Evolutionary conservation across 2,329 filamentous ascomycete species (phyloP), one percentile per base, ranked within the genome.

Genomic region (Aspergillus ruber): DNA sequence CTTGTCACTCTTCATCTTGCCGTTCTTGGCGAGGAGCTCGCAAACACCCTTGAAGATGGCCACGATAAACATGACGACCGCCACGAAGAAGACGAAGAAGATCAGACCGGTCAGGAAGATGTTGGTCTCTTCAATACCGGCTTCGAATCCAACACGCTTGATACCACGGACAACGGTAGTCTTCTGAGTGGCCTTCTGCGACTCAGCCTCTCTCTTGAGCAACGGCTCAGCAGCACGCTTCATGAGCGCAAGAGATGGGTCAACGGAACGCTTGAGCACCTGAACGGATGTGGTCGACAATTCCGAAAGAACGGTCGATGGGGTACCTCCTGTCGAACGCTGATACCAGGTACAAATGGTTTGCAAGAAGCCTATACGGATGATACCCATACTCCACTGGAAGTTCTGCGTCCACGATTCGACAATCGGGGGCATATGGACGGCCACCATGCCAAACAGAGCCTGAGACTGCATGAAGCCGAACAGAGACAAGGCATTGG

Each of bases 341-440:
- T 95, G 90, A 66, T 96, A 97, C 91, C 91, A 97, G 32, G 90
- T 95, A 52, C 88, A 88, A 62, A 95, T 87, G 42, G 76, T 77
- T 73, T 97, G 89, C 72, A 96, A 80, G 67, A 95, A 96, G n/a
- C 76, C 77, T 38, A 96, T 78, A 44, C 81, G 81, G 60, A 97
- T 95, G 60, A 97, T 90, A 59, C 91, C 91, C 88, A 97, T 93
- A 62, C 86, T 94, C 91, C 91, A 97, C 65, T 94, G 87, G 73
- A 97, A 96, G 71, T 96, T 91, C 72, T 96, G 90, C 1, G 90
- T 95, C 91, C 91, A 97, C 0, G 90, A 80, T 61, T 87, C 80
- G 46, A 95, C 91, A 51, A 95, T 87, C 0, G 91, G 91, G 8
- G 91, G 91, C 46, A 95, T 79, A 41, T 78, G 76, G 12, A 96